Evolutionary conservation across 495 filamentous ascomycete genomes (phyloP).

Genomic region (Aspergillus sparsus): DNA sequence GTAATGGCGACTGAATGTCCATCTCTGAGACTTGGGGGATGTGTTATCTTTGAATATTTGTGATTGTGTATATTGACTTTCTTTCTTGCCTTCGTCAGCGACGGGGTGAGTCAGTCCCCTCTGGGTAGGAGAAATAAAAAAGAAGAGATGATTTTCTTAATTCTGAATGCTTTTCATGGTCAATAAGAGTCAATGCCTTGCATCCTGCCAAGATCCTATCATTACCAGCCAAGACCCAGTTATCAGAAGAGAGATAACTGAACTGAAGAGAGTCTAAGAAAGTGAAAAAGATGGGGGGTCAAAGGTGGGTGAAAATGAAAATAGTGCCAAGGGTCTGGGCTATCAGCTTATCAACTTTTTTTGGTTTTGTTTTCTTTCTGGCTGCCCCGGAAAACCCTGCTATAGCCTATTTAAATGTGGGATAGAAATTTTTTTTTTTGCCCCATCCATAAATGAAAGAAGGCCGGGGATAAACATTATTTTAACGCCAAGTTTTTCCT

Average conservation of each 20-base stretch:
- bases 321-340: constrained; percentile 21
- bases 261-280: background rate
- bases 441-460: too few relatives aligned
- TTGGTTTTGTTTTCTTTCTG: background rate
- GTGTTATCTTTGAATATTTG: background rate
- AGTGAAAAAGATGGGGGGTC: background rate
- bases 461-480: too few relatives aligned
- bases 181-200: constrained; percentile 7
- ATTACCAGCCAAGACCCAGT: background rate
- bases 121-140: constrained; percentile 3
- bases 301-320: constrained; percentile 18
- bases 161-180: constrained; percentile 3
- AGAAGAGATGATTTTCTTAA: background rate
- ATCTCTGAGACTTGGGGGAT: constrained; percentile 13
- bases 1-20: constrained; percentile 20
- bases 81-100: background rate
- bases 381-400: background rate
- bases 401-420: background rate
- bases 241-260: constrained; percentile 1
- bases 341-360: constrained; percentile 3
- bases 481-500: too few relatives aligned
- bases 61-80: background rate
- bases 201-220: background rate
- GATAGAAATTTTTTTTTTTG: background rate
- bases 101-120: background rate